These are phyloP conservation scores for Apiospora sp. DNA, from an alignment of 2,329 filamentous ascomycete genomes.

Conservation along the genomic window DNA sequence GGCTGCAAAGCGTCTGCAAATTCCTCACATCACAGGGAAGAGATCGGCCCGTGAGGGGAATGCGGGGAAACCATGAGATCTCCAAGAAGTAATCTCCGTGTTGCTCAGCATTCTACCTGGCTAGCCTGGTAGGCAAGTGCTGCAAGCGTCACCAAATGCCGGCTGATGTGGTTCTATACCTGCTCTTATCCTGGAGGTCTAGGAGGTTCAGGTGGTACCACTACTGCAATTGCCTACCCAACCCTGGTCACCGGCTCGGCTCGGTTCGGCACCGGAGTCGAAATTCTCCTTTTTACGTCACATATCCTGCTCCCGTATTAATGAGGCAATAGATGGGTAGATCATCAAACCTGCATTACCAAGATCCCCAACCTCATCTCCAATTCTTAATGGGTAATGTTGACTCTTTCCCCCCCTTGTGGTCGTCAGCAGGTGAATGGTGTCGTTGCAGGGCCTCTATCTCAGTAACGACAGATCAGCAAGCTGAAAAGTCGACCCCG, in stretches of 20 bases:
- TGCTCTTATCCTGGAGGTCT: too few species aligned
- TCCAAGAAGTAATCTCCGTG: background rate
- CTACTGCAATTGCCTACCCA: background rate
- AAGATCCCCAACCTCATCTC: background rate
- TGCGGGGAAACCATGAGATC: slow-evolving; percentile 13
- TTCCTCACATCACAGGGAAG: background rate
- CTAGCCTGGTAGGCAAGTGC: background rate
- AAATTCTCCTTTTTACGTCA: background rate
- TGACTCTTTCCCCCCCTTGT: too few species aligned
- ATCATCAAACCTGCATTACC: background rate
- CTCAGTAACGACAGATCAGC: background rate
- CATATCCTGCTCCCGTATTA: background rate
- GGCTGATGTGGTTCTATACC: background rate
- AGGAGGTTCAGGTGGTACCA: background rate
- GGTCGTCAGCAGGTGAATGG: too few species aligned
- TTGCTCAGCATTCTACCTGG: background rate
- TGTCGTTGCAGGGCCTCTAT: too few species aligned
- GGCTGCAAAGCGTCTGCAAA: background rate
- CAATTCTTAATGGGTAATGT: too few species aligned
- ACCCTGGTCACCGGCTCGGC: background rate
- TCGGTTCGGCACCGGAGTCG: background rate
- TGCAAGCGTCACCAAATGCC: background rate
- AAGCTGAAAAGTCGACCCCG: background rate
- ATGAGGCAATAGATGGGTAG: too few species aligned
- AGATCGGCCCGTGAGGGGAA: background rate